phyloP scores from a whole-genome alignment of 345 rosid species.

The Acer saccharum region DNA sequence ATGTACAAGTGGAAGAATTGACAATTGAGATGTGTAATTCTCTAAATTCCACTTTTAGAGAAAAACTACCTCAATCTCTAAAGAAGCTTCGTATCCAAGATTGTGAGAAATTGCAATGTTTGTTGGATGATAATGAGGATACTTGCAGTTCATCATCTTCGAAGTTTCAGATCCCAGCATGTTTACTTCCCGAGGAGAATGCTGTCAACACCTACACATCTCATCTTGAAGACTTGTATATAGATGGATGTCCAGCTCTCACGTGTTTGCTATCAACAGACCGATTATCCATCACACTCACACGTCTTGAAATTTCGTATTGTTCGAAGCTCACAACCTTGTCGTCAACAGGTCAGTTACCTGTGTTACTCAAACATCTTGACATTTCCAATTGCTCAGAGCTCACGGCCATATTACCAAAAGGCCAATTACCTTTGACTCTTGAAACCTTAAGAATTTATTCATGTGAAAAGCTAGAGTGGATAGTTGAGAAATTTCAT shows the following conservation, averaged over 20 bases:
- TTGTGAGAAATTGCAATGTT: neutral
- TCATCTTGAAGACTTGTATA: neutral
- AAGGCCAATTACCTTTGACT: no score
- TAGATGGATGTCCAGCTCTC: neutral
- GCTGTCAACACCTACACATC: neutral
- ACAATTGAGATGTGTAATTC: neutral
- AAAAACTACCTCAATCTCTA: neutral
- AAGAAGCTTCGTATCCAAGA: neutral
- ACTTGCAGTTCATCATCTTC: neutral
- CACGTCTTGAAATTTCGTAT: neutral
- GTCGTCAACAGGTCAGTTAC: neutral
- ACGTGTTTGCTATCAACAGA: neutral
- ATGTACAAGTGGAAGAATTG: neutral
- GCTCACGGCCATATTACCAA: no score
- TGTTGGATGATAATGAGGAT: neutral
- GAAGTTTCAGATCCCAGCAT: no score
- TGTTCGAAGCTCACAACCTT: neutral
- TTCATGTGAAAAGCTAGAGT: no score
- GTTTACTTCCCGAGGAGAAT: no score
- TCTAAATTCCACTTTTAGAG: neutral
- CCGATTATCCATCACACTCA: neutral
- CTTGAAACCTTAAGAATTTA: no score
- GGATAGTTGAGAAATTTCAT: no score
- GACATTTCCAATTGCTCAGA: neutral
- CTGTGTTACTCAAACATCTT: neutral